A percentile compares a stretch with the other conserved stretches of the same genome.
Evolutionary conservation across 2,329 filamentous ascomycete genomes (phyloP).

Genomic region (Colletotrichum lentis): DNA sequence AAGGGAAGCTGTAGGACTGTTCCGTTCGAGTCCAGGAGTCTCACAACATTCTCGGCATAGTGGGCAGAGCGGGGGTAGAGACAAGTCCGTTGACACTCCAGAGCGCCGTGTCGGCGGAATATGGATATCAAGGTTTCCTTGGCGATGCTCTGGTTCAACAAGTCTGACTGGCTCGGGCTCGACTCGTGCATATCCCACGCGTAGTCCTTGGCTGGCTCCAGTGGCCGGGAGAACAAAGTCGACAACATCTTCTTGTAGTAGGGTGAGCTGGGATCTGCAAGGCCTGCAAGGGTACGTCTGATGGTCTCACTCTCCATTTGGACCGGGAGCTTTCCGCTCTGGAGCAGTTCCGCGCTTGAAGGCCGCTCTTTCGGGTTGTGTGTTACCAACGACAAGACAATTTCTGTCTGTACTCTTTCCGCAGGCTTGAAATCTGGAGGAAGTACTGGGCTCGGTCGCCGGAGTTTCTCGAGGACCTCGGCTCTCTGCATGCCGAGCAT

Average conservation of each 20-base stretch:
- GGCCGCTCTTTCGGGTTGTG: conserved; percentile 86
- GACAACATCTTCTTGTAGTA: conserved; percentile 90
- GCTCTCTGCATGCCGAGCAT: conserved; percentile 71
- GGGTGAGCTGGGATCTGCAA: conserved; percentile 83
- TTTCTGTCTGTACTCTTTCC: conserved; percentile 77
- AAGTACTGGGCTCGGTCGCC: conserved; percentile 72
- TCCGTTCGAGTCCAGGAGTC: conserved; percentile 82
- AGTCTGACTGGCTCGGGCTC: conserved; percentile 63
- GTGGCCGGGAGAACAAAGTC: conserved; percentile 79
- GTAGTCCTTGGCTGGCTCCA: conserved; percentile 82
- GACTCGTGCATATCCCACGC: conserved; percentile 75
- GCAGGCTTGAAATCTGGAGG: conserved; percentile 76
- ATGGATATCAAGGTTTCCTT: conserved; percentile 78
- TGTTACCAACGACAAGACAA: conserved; percentile 80
- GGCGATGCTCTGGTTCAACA: conserved; percentile 76
- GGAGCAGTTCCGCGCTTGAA: conserved; percentile 80
- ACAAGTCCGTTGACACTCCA: conserved; percentile 77
- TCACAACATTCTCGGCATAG: conserved; percentile 78
- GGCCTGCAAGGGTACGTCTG: conserved; percentile 78
- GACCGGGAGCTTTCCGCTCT: conserved; percentile 85
- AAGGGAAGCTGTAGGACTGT: conserved; percentile 94
- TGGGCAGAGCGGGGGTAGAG: conserved; percentile 85
- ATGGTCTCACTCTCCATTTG: conserved; percentile 95
- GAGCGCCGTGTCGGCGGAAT: conserved; percentile 88
- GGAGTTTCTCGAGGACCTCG: conserved; percentile 71